Base-by-base conservation (phyloP, 2,329 filamentous ascomycete species). In the Xylariaceae sp. region DNA sequence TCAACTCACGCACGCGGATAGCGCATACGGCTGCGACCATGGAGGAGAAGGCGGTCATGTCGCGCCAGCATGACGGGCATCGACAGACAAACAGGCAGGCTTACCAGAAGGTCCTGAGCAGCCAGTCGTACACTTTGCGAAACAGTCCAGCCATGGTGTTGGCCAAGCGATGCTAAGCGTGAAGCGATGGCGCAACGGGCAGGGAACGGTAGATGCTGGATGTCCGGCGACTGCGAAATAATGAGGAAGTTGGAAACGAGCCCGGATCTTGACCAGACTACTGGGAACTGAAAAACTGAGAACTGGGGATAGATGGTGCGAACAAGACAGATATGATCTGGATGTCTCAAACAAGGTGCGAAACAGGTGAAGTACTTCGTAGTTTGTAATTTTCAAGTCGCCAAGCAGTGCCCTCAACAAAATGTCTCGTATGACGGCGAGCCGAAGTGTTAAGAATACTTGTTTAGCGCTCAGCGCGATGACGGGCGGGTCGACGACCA, bases 81-180 rank as follows among this genome's bases (percentile, higher is more conserved):
- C 64, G 23, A 30, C 23, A 30, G 23, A 30, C 23, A 30, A 30
- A 59, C 56, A 60, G 60, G 56, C 57, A 56, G 51, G 82, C 85
- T 80, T 72, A 97, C 93, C 94, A 99, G 78, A 99, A 97, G 72
- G 94, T 89, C 81, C 93, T 88, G 79, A 99, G 80, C 75, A 97
- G 82, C 93, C 93, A 97, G 85, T 97, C 94, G 82, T 97, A 97
- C 76, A 99, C 88, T 78, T 87, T 88, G 73, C 88, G 89, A 77
- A 99, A 96, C 74, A 99, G 80, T 69, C 90, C 89, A 71, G 91
- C 89, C 92, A 97, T 97, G 77, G 66, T 80, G 73, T 64, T 66
- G 67, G 41, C 53, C 45, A 56, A 45, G 34, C 37, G 34, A 17
- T 58, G 56, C 17, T 60, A 17, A 39, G 55, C 51, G 47, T 48